These are phyloP conservation scores for Mucor lusitanicus DNA, from an alignment of 371 early-diverging fungal species.

Conservation along the genomic window DNA sequence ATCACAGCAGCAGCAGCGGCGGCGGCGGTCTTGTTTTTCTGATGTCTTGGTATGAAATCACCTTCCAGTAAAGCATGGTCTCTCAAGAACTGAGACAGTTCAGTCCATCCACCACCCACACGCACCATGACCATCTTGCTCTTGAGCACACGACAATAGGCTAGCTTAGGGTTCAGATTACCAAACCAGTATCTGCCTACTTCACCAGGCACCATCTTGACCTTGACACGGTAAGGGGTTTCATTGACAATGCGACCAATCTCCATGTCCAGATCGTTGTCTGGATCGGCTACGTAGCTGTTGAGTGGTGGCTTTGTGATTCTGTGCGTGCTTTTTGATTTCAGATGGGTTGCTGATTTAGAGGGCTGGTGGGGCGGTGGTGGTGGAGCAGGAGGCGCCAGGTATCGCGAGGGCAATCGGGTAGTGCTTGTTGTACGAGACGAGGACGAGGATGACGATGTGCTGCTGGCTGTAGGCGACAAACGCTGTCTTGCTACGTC, in stretches of 20 bases:
- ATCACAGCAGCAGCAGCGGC: conserved; percentile 13
- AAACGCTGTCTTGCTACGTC: conserved; percentile 14
- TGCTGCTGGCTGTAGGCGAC: conserved; percentile 19
- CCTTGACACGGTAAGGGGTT: conserved; percentile 43
- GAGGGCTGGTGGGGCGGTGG: conserved; percentile 25
- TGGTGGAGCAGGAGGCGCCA: conserved; percentile 1
- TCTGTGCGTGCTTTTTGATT: neutral
- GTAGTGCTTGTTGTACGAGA: conserved; percentile 5
- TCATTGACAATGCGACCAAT: conserved; percentile 73
- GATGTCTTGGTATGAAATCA: conserved; percentile 37
- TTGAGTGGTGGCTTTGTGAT: conserved; percentile 34
- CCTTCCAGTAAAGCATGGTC: conserved; percentile 48
- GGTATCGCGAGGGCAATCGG: neutral
- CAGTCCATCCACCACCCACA: conserved; percentile 78
- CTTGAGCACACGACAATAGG: conserved; percentile 70
- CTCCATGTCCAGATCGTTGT: conserved; percentile 70
- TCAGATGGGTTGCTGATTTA: conserved; percentile 29
- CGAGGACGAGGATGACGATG: neutral
- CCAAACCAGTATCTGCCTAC: conserved; percentile 75
- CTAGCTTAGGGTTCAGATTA: conserved; percentile 68
- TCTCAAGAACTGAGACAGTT: conserved; percentile 59
- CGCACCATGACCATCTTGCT: conserved; percentile 78
- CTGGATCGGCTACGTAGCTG: conserved; percentile 62
- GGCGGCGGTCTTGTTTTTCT: conserved; percentile 1
- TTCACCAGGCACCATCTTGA: conserved; percentile 63